Conservation (phyloP, 345 rosid genomes). For the Hirschfeldia incana region DNA sequence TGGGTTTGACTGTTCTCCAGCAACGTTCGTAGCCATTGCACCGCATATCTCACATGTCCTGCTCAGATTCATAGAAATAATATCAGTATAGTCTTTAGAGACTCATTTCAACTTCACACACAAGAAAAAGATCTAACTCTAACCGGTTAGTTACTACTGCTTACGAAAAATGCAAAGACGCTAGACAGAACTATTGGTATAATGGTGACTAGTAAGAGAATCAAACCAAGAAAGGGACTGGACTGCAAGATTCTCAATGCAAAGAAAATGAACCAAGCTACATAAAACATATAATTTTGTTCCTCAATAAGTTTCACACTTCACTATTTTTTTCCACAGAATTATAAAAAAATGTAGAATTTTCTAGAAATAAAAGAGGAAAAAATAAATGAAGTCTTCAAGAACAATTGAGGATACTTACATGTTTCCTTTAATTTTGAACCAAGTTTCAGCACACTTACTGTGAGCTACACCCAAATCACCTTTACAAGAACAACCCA, state of each 20-base stretch:
- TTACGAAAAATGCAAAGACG: neutral
- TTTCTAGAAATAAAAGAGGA: neutral
- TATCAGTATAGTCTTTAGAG: conserved; percentile 1
- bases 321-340: conserved; percentile 14
- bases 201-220: conserved; percentile 2
- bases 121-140: conserved; percentile 5
- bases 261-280: neutral
- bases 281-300: conserved; percentile 18
- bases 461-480: conserved; percentile 58
- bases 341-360: neutral
- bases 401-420: conserved; percentile 34
- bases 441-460: conserved; percentile 70
- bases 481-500: conserved; percentile 62
- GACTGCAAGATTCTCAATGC: conserved; percentile 4
- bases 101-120: conserved; percentile 5
- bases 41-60: conserved; percentile 73
- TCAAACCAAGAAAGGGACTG: neutral
- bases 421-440: conserved; percentile 62
- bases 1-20: conserved; percentile 44
- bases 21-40: conserved; percentile 50
- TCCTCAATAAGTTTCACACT: conserved; percentile 20
- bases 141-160: conserved; percentile 7
- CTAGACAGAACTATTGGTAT: neutral
- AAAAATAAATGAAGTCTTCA: neutral
- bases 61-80: neutral